Evolutionary conservation across 208 protist species (phyloP).

Genomic region (Jaenimonas drosophilae): DNA sequence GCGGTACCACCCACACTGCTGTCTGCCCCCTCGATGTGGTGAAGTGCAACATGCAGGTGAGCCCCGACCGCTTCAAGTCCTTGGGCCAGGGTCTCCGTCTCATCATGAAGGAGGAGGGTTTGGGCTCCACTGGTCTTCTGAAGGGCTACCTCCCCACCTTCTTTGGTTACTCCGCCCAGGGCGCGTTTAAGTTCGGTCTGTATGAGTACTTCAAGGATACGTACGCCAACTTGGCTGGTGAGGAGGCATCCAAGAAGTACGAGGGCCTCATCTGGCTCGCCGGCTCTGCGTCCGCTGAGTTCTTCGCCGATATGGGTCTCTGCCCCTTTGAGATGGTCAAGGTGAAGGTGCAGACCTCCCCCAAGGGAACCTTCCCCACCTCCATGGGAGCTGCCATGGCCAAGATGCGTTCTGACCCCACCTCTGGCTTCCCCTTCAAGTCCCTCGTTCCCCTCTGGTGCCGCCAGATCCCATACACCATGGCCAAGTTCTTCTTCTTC

Average conservation of each 20-base stretch:
- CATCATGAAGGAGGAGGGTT: neutral
- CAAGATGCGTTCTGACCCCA: conserved; percentile 22
- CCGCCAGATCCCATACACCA: conserved; percentile 87
- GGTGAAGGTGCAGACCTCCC: conserved; percentile 65
- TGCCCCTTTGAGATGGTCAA: conserved; percentile 88
- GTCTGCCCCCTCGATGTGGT: conserved; percentile 94
- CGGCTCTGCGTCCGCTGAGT: conserved; percentile 79
- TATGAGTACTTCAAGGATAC: conserved; percentile 86
- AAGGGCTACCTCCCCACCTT: conserved; percentile 76
- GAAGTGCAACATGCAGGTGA: conserved; percentile 95
- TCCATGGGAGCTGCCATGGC: conserved; percentile 23
- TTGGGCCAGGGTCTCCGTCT: conserved; percentile 2
- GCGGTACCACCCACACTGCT: conserved; percentile 91
- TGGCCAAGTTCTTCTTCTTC: conserved; percentile 82
- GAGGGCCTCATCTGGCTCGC: conserved; percentile 52
- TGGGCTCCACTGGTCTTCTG: conserved; percentile 22
- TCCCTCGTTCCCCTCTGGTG: conserved; percentile 67
- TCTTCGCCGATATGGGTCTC: conserved; percentile 87
- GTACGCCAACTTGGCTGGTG: conserved; percentile 49
- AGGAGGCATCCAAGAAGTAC: conserved; percentile 55
- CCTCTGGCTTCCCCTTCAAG: conserved; percentile 52
- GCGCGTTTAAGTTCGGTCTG: conserved; percentile 82
- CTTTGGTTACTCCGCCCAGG: conserved; percentile 80
- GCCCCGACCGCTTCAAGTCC: conserved; percentile 29
- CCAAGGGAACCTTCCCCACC: conserved; percentile 33